Evolutionary conservation across 2,329 filamentous ascomycete genomes (phyloP), one percentile per base, ranked within the genome.

Genomic region (Helicocarpus griseus): DNA sequence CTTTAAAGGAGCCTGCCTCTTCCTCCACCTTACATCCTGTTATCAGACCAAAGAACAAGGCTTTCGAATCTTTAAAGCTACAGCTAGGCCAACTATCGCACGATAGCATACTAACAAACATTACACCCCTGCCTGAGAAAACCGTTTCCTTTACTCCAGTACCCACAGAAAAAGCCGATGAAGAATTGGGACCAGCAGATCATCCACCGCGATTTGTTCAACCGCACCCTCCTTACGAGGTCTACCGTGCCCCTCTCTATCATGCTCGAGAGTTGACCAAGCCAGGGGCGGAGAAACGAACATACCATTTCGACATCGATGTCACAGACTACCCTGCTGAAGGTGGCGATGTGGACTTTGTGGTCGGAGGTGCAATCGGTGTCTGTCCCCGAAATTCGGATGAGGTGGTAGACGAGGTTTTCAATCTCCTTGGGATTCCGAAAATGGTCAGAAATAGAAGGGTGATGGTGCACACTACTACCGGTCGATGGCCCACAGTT

Each of bases 251-350:
- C n/a, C 88, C 83, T 57, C 80, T 98, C 44, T 85, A 89, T 69
- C 83, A 83, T 61, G 81, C 89, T 2, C 85, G 93, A 51, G 89
- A 95, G 69, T 73, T 98, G 65, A 98, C 93, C 11, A 86, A 82
- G 65, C 76, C 81, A 22, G 91, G 91, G 21, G 93, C 93, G 4
- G 89, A 95, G 75, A 98, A 98, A 80, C 81, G 91, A 54, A 98
- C 93, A 0, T 95, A 91, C 68, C 93, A 98, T 70, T 97, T 97
- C 62, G 93, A 97, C 62, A 81, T 98, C 41, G 93, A 98, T 62
- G 86, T 98, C 47, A 96, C 91, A 46, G 86, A 95, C 65, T 98
- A 98, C 62, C 89, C 93, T 0, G 79, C 82, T 19, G 89, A 94
- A 71, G 78, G 79, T 51, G 86, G 87, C 50, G 77, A 80, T 47